Base-by-base conservation (phyloP, 192 early-diverging fungal genomes). In the Spizellomyces punctatus region DNA sequence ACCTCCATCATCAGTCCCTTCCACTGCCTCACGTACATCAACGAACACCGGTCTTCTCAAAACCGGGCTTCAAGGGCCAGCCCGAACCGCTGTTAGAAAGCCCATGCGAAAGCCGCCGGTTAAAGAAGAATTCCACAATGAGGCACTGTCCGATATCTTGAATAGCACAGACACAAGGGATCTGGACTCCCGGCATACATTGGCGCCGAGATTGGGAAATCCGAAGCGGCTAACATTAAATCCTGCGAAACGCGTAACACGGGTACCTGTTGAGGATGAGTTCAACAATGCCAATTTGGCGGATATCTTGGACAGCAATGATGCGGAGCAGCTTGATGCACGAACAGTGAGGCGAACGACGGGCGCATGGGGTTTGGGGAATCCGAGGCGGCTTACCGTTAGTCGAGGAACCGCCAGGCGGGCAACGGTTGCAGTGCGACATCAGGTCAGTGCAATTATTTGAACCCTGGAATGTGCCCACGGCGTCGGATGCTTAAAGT, bases 71-170 rank as follows among this genome's bases (percentile, higher is more conserved):
- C 17, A 12, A 14, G 66, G 46, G 10, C 66, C 66, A 42, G 50
- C 27, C 14, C 46, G 50, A 9, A 54, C 66, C 10, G 12, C 66
- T 10, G 49, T 36, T 14, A 42, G 66, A 16, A 67, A 67, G 55
- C 9, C 9, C 16, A n/a, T 5, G n/a, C 63, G 16, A 16, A 27
- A 12, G 59, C 12, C 2, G 10, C 59, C 59, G 16, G 14, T 41
- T 61, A 19, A 61, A 61, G 68, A 69, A 10, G 68, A 69, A 47
- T 61, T 61, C 17, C 46, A 69, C 4, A 67, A 67, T 16, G 66
- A 14, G 14, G 66, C 66, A 22, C 41, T 67, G 66, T 17, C 4
- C 14, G 66, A 67, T 41, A 67, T 67, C 54, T 41, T 67, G 50
- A 56, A 56, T 42, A 67, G 66, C 66, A 16, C 14, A 14, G 66